Evolutionary conservation across 805 yeast genomes (phyloP).

Genomic region (Nakazawaea anatomiae): DNA sequence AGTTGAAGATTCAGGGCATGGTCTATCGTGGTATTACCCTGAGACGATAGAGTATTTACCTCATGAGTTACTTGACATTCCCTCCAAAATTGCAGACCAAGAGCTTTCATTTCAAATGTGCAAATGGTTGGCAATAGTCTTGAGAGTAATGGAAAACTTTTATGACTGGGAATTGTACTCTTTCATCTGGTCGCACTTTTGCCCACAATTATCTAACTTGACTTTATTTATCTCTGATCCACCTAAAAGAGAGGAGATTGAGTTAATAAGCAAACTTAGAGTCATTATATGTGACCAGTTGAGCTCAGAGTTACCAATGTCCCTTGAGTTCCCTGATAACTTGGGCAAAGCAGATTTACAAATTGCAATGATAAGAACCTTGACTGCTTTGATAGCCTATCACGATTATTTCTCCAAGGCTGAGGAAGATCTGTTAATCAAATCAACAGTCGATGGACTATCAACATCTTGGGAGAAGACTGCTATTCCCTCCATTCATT

Average conservation of each 20-base stretch:
- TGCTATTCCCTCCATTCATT: slow-evolving; percentile 72
- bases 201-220: slow-evolving; percentile 62
- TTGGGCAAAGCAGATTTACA: slow-evolving; percentile 57
- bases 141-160: slow-evolving; percentile 43
- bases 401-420: slow-evolving; percentile 44
- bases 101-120: slow-evolving; percentile 32
- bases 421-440: slow-evolving; percentile 61
- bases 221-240: slow-evolving; percentile 38
- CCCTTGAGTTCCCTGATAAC: slow-evolving; percentile 32
- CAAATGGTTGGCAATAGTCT: slow-evolving; percentile 45
- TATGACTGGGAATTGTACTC: slow-evolving; percentile 70
- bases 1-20: slow-evolving; percentile 18
- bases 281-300: slow-evolving; percentile 55
- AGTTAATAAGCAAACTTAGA: slow-evolving; percentile 35
- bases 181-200: slow-evolving; percentile 58
- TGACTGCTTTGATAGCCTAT: slow-evolving; percentile 60
- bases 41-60: slow-evolving; percentile 49
- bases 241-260: slow-evolving; percentile 11
- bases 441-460: slow-evolving; percentile 53
- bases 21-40: slow-evolving; percentile 53
- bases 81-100: slow-evolving; percentile 23
- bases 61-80: slow-evolving; percentile 31
- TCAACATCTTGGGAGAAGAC: slow-evolving; percentile 69
- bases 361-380: slow-evolving; percentile 55
- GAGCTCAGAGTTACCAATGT: slow-evolving; percentile 39